Conservation (phyloP, 352 stramenopile species). For the Phytopythium delawarense region DNA sequence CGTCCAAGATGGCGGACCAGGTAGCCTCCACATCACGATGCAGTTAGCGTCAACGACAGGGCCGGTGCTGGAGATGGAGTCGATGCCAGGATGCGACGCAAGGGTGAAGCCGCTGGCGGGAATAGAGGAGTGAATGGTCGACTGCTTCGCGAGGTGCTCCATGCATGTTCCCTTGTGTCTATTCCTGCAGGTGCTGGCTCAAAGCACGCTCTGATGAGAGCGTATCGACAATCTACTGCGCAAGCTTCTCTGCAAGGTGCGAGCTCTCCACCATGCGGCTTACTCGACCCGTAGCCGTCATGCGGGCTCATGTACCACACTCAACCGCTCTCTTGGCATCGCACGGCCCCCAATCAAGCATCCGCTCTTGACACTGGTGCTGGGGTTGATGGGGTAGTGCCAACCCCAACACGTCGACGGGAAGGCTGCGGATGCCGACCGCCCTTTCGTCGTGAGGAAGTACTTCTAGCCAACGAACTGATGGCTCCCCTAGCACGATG, state of each 20-base stretch:
- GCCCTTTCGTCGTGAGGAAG: constrained; percentile 14
- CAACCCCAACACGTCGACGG: background rate
- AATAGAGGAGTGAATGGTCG: background rate
- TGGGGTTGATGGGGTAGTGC: background rate
- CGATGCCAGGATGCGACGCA: background rate
- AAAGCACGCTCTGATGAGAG: background rate
- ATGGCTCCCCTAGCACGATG: background rate
- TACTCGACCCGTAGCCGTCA: background rate
- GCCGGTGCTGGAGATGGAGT: background rate
- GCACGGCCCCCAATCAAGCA: background rate
- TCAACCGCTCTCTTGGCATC: background rate
- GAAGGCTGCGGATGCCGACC: background rate
- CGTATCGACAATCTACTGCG: background rate
- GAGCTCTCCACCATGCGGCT: background rate
- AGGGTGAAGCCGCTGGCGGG: background rate
- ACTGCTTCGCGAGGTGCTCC: background rate
- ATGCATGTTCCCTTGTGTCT: background rate
- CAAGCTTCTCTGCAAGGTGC: background rate
- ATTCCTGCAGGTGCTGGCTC: background rate
- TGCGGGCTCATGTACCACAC: background rate
- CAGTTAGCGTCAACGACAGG: background rate
- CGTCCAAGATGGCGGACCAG: background rate
- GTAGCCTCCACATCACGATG: background rate
- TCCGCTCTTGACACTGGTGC: background rate
- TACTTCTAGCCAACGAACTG: constrained; percentile 3